phyloP scores from a whole-genome alignment of 2,329 filamentous ascomycete species.

The Paraconiothyrium brasiliense region DNA sequence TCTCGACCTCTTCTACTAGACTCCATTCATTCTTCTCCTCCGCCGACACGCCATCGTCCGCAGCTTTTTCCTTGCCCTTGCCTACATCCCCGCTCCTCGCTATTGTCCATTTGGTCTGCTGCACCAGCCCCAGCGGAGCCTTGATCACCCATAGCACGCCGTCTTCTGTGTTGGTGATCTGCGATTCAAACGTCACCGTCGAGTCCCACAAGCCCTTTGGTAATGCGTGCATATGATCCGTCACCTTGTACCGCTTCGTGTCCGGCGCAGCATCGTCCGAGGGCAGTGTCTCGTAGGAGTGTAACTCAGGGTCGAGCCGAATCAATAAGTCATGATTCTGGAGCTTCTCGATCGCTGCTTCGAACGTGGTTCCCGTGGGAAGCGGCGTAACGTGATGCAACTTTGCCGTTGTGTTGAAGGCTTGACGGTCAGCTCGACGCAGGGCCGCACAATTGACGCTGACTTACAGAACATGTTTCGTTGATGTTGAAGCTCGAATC shows the following conservation, averaged over 20 bases:
- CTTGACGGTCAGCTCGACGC: conserved; percentile 26
- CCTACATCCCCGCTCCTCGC: conserved; percentile 31
- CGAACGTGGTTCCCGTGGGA: conserved; percentile 34
- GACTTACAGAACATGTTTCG: conserved; percentile 43
- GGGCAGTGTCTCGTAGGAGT: conserved; percentile 41
- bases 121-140: conserved; percentile 46
- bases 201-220: conserved; percentile 49
- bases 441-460: not conserved
- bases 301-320: conserved; percentile 48
- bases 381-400: conserved; percentile 48
- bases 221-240: conserved; percentile 49
- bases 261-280: conserved; percentile 27
- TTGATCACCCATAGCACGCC: conserved; percentile 48
- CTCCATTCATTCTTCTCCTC: conserved; percentile 38
- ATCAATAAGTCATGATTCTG: conserved; percentile 51
- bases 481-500: conserved; percentile 7
- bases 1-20: conserved; percentile 50
- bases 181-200: conserved; percentile 45
- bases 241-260: conserved; percentile 49
- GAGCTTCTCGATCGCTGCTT: conserved; percentile 32
- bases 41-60: conserved; percentile 13
- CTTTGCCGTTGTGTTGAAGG: conserved; percentile 42
- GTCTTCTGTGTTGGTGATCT: conserved; percentile 46
- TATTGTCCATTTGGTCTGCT: conserved; percentile 44
- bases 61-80: conserved; percentile 23